A percentile compares a stretch with the other conserved stretches of the same genome.
phyloP scores from a whole-genome alignment of 1,284 basidiomycete genomes.

The Xerocomus minutiporus region DNA sequence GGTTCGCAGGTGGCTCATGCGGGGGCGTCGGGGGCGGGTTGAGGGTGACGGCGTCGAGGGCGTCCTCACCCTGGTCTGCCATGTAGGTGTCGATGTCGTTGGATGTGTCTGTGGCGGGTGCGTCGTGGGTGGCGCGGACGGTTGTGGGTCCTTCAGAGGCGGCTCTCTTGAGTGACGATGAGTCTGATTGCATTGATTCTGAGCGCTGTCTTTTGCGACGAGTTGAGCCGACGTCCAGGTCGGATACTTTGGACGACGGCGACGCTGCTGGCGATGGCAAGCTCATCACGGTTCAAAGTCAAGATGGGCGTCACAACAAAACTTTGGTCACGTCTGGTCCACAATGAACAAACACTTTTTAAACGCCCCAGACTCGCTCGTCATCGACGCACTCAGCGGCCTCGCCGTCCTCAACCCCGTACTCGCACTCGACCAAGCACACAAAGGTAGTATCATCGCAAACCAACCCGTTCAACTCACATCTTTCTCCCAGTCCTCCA shows the following conservation, averaged over 20 bases:
- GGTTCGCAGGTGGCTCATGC: conserved; percentile 18
- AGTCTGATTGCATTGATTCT: conserved; percentile 48
- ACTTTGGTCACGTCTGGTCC: not conserved
- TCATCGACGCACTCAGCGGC: conserved; percentile 73
- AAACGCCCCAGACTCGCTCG: conserved; percentile 65
- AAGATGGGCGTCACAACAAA: not conserved
- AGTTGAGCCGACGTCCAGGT: conserved; percentile 21
- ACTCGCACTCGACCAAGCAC: conserved; percentile 59
- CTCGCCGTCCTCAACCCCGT: conserved; percentile 68
- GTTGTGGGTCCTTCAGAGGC: conserved; percentile 52
- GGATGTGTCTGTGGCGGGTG: conserved; percentile 14
- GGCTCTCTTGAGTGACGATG: conserved; percentile 67
- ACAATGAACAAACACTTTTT: conserved; percentile 62
- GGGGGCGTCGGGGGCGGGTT: conserved; percentile 24
- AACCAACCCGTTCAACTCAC: not conserved
- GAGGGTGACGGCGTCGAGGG: conserved; percentile 26
- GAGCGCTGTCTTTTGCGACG: conserved; percentile 48
- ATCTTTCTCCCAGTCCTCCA: conserved; percentile 51
- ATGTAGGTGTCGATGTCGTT: conserved; percentile 67
- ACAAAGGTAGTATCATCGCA: conserved; percentile 50
- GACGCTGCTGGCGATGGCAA: conserved; percentile 33
- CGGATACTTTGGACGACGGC: conserved; percentile 25
- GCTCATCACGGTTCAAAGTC: conserved; percentile 29
- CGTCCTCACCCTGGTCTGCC: conserved; percentile 56
- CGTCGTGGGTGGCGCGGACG: conserved; percentile 39